Conservation (phyloP, 805 yeast species). For the Wickerhamia fluorescens region DNA sequence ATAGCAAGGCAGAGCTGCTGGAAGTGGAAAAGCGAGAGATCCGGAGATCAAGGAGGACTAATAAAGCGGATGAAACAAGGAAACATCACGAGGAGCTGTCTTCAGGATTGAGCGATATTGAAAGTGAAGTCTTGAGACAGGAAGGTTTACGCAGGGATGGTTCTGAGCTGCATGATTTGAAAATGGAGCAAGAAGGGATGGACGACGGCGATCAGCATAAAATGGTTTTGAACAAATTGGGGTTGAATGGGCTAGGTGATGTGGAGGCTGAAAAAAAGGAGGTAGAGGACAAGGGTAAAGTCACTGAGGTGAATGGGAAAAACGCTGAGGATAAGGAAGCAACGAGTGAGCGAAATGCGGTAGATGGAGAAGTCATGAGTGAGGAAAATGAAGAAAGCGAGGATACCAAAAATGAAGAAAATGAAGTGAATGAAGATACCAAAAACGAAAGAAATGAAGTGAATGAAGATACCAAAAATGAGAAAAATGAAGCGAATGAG, state of each 20-base stretch:
- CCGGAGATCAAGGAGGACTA: not conserved
- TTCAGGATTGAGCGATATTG: conserved; percentile 4
- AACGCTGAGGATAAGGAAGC: too few species aligned
- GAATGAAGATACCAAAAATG: too few species aligned
- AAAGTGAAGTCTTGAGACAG: too few species aligned
- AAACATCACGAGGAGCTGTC: conserved; percentile 2
- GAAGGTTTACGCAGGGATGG: too few species aligned
- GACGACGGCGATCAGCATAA: too few species aligned
- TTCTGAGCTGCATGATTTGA: too few species aligned
- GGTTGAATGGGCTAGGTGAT: too few species aligned
- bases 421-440: conserved; percentile 2
- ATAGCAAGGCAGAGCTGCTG: not conserved
- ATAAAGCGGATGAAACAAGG: conserved; percentile 1
- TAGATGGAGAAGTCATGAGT: too few species aligned
- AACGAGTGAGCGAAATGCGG: too few species aligned
- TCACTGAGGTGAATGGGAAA: conserved; percentile 1
- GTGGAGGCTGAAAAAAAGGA: conserved; percentile 3
- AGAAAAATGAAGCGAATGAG: too few species aligned
- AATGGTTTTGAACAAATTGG: not conserved
- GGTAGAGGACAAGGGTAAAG: conserved; percentile 2
- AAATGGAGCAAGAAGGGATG: too few species aligned
- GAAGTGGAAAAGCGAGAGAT: conserved; percentile 2
- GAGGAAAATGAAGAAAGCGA: conserved; percentile 3
- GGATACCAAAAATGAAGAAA: conserved; percentile 1
- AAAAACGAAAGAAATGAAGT: conserved; percentile 2